phyloP scores from a whole-genome alignment of 768 basidiomycete genomes.

The Candolleomyces efflorescens region DNA sequence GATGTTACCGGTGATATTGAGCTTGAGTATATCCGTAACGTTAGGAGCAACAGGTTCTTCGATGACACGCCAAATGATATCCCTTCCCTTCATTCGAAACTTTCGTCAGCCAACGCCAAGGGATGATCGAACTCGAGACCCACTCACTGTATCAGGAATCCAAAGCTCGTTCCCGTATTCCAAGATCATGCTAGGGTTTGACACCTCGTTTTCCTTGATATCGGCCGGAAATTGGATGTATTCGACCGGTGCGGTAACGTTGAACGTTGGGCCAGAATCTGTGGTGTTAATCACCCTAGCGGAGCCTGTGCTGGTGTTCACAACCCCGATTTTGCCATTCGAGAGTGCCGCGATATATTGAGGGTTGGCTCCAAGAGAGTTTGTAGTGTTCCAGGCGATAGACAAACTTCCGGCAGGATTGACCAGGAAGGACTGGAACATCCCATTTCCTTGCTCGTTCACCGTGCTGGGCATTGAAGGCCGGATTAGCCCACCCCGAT shows the following conservation, averaged over 20 bases:
- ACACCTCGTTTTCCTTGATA: conserved; percentile 26
- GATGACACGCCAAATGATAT: conserved; percentile 65
- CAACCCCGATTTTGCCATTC: conserved; percentile 54
- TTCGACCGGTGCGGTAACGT: conserved; percentile 27
- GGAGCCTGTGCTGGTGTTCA: conserved; percentile 57
- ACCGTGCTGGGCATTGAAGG: background rate
- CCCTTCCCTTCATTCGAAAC: conserved; percentile 45
- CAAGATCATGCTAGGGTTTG: conserved; percentile 66
- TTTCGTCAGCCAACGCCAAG: background rate
- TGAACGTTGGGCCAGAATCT: conserved; percentile 28
- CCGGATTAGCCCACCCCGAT: background rate
- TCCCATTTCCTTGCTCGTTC: conserved; percentile 38
- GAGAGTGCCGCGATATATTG: conserved; percentile 48
- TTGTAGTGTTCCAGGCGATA: conserved; percentile 44
- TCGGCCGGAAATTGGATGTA: background rate
- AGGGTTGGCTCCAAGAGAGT: conserved; percentile 48
- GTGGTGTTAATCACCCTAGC: conserved; percentile 49
- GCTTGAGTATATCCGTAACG: conserved; percentile 4
- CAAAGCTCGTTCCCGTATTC: conserved; percentile 54
- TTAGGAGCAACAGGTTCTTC: conserved; percentile 21
- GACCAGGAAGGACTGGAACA: conserved; percentile 28
- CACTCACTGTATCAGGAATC: conserved; percentile 58
- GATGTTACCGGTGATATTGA: conserved; percentile 55
- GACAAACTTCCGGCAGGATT: conserved; percentile 37
- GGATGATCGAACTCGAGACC: background rate